These are phyloP conservation scores for Ceratobasidium theobromae DNA, from an alignment of 1,284 basidiomycete genomes.

Conservation along the genomic window DNA sequence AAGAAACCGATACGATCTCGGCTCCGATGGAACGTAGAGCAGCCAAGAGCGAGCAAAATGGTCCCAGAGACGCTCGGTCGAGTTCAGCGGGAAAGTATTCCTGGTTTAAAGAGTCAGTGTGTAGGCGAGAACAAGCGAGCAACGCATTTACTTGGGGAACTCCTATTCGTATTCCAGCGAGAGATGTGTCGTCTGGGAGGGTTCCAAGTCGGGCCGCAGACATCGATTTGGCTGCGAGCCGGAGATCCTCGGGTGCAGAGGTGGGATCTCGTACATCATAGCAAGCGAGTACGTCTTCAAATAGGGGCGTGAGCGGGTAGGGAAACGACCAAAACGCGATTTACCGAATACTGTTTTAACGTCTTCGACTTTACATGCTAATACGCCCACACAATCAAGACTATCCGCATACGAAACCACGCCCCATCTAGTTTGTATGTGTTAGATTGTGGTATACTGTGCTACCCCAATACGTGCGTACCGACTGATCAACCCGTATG, in stretches of 20 bases:
- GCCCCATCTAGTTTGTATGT: constrained; percentile 61
- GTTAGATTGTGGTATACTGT: background rate
- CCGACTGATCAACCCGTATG: constrained; percentile 90
- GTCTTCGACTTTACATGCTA: constrained; percentile 58
- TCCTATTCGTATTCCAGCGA: constrained; percentile 58
- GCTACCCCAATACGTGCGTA: too few species aligned
- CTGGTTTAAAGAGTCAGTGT: constrained; percentile 43
- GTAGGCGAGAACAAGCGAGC: background rate
- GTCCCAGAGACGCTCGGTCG: constrained; percentile 50
- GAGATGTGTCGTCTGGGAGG: constrained; percentile 23
- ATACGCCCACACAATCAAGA: constrained; percentile 88
- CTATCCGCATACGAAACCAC: constrained; percentile 93
- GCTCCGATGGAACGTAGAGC: constrained; percentile 63
- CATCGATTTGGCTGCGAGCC: constrained; percentile 40
- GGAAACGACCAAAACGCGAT: constrained; percentile 38
- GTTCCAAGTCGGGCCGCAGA: background rate
- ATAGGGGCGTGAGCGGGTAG: background rate
- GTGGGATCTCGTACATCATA: constrained; percentile 83
- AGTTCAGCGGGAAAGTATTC: constrained; percentile 85
- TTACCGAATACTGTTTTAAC: constrained; percentile 64
- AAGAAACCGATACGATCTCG: constrained; percentile 67
- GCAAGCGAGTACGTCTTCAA: constrained; percentile 60
- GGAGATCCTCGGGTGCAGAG: constrained; percentile 52
- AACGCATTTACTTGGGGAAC: constrained; percentile 54
- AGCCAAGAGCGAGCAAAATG: constrained; percentile 54